Base-by-base conservation (phyloP, 768 basidiomycete species). In the Sistotremastrum niveocremeum region DNA sequence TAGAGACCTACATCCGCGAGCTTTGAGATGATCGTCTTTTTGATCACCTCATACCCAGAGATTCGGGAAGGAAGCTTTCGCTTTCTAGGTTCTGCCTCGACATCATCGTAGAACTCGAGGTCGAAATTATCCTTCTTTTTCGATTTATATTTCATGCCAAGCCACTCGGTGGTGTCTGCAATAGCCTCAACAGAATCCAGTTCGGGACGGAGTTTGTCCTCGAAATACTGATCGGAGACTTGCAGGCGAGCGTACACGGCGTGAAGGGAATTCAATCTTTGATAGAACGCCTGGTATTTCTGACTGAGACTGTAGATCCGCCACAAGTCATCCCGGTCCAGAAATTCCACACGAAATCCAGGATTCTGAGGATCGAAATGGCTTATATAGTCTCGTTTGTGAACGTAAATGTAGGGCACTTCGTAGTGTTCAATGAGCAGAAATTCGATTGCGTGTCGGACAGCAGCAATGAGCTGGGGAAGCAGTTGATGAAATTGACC, bases 331-430 rank as follows among this genome's bases (percentile, higher is more conserved):
- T 75, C 67, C 49, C 83, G 69, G 52, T 63, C 73, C 48, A 99
- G 73, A 32, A 97, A 77, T 50, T 84, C 82, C 20, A 74, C 57
- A 35, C 75, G 76, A n/a, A 71, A 58, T 34, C 74, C 68, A 43
- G 77, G 71, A 48, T 83, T 79, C 33, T 65, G 60, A 41, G 76
- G 69, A 56, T 89, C 84, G 61, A 85, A 86, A 60, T 84, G 76
- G 40, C 79, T 78, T 55, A 98, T 82, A 56, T 86, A 83, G 60
- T 99, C 95, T 35, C 86, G 76, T 56, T 86, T 87, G 68, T 97
- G 89, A 11, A 79, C 77, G 84, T 85, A 95, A 51, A 98, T 79
- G 63, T 90, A 93, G 0, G 95, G 90, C 5, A 97, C 93, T 60
- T 99, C 95, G 52, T 85, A 82, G 54, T 87, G 78, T 38, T 89